These are phyloP conservation scores for Ophiorrhiza pumila DNA, from an alignment of 257 asterid species.

Conservation along the genomic window DNA sequence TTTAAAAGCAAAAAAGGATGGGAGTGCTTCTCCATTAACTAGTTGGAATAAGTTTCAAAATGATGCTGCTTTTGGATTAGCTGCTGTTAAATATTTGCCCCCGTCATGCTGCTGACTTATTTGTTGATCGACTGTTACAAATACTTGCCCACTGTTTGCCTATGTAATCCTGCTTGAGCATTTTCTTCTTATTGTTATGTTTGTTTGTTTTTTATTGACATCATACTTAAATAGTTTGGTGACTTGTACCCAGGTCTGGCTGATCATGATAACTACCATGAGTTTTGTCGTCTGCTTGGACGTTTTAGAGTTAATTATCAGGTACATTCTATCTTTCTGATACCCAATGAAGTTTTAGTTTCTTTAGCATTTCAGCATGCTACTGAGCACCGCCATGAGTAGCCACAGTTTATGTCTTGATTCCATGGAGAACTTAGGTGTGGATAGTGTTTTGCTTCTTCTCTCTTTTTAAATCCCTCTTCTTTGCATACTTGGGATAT, in stretches of 20 bases:
- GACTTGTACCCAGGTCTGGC: constrained; percentile 62
- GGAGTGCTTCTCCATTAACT: not conserved
- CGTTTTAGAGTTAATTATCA: constrained; percentile 94
- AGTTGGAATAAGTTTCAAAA: not conserved
- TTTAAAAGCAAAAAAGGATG: not conserved
- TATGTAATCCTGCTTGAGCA: not conserved
- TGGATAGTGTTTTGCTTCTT: too few species aligned
- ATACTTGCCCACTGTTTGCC: not conserved
- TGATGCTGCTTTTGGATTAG: not conserved
- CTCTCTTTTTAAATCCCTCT: not conserved
- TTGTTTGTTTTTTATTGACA: not conserved
- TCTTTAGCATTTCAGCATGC: not conserved
- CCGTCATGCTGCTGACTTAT: not conserved
- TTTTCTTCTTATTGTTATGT: not conserved
- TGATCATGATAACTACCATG: constrained; percentile 96
- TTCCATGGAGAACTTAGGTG: not conserved
- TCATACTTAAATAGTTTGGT: not conserved
- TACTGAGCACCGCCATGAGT: not conserved
- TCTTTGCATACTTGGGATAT: not conserved
- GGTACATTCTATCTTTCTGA: constrained; percentile 40
- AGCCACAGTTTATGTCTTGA: not conserved
- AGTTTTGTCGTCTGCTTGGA: constrained; percentile 98
- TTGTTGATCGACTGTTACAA: not conserved
- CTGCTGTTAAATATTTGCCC: not conserved
- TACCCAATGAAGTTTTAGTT: not conserved